Conservation (phyloP, 176 grass and related monocot species). For the Eragrostis curvula region DNA sequence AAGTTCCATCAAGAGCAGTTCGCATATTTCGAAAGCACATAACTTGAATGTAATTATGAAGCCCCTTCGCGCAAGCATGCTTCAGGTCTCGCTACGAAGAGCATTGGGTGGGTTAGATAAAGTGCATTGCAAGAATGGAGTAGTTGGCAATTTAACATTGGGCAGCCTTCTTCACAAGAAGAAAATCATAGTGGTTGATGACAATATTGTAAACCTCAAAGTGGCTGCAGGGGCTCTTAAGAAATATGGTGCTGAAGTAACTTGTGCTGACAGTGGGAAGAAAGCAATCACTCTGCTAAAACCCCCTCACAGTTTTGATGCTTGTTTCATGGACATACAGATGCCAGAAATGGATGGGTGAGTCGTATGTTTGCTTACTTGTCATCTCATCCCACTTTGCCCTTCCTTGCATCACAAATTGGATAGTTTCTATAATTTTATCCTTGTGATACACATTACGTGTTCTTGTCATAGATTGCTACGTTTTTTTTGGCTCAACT, state of each 20-base stretch:
- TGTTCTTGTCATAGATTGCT: constrained; percentile 5
- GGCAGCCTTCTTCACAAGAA: constrained; percentile 84
- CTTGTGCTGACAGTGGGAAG: constrained; percentile 75
- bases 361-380: constrained; percentile 21
- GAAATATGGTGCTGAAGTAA: constrained; percentile 93
- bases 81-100: constrained; percentile 66
- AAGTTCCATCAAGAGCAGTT: constrained; percentile 58
- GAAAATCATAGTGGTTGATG: constrained; percentile 88
- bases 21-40: constrained; percentile 55
- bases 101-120: constrained; percentile 67
- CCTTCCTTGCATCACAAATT: neutral
- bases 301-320: constrained; percentile 91
- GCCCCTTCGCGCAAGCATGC: constrained; percentile 91
- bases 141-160: constrained; percentile 59
- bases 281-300: constrained; percentile 69
- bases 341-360: constrained; percentile 99
- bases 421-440: neutral
- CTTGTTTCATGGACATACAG: constrained; percentile 99
- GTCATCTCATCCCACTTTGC: neutral
- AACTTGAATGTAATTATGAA: constrained; percentile 86
- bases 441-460: neutral
- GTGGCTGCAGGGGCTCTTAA: constrained; percentile 92
- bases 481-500: neutral
- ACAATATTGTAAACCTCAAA: constrained; percentile 93
- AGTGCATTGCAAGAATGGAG: constrained; percentile 66